Conservation (phyloP, 2,329 filamentous ascomycete species). For the Lasiodiplodia citricola region DNA sequence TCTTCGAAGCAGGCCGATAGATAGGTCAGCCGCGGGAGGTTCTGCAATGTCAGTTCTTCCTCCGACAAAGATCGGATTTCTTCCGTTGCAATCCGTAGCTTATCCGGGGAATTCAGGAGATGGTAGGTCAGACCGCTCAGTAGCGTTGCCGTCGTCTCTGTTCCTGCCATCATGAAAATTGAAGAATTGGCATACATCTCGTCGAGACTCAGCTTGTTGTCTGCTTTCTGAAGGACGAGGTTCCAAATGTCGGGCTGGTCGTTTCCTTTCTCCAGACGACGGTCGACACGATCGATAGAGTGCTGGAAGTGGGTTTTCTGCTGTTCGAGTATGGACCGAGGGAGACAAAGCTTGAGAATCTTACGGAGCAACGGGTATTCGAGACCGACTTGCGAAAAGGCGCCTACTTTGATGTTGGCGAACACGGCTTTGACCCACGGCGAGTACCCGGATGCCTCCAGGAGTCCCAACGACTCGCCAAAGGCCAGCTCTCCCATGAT, state of each 20-base stretch:
- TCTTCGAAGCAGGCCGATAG: slow-evolving; percentile 44
- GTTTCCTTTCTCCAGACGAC: neutral
- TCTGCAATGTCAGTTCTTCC: neutral
- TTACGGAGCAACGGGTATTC: neutral
- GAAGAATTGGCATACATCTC: neutral
- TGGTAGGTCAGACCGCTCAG: slow-evolving; percentile 45
- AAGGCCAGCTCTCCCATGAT: slow-evolving; percentile 35
- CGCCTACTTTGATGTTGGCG: slow-evolving; percentile 22
- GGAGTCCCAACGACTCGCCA: slow-evolving; percentile 32
- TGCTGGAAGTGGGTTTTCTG: neutral
- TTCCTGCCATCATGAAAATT: slow-evolving; percentile 40
- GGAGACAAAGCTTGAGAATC: neutral
- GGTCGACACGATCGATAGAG: neutral
- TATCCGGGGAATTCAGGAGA: slow-evolving; percentile 32
- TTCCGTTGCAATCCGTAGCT: neutral
- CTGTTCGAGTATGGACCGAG: neutral
- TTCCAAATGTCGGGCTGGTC: slow-evolving; percentile 4
- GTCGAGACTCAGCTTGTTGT: neutral
- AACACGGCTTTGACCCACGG: slow-evolving; percentile 42
- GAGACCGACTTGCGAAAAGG: neutral
- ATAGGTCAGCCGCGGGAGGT: neutral
- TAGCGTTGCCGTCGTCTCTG: slow-evolving; percentile 48
- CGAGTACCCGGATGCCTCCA: slow-evolving; percentile 26
- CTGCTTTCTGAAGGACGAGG: neutral
- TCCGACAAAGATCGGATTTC: neutral